Base-by-base conservation (phyloP, 306 rosid genomes). In the Argentina anserina region DNA sequence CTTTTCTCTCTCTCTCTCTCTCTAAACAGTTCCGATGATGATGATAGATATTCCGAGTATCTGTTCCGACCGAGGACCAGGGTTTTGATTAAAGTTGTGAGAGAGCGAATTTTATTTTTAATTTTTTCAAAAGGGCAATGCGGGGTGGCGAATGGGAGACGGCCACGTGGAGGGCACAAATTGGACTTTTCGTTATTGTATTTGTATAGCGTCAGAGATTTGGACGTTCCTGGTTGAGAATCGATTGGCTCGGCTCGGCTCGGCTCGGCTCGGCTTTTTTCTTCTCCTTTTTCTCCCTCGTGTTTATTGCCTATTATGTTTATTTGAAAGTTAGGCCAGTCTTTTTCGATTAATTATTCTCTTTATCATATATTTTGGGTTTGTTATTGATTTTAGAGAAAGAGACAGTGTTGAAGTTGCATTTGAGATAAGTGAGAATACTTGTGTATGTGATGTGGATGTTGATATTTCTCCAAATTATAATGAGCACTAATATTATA, bases 11-110 rank as follows among this genome's bases (percentile, higher is more conserved):
- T 67, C 74, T 69, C 83, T 74, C 88, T 77, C 82, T 73, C 68
- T 70, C 79, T 79, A 81, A 80, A 45, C 64, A 61, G 75, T 58
- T 41, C 55, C 69, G 18, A 7, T 72, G 83, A 74, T 71, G 87
- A 75, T 74, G 79, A 43, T 64, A 34, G 64, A 77, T 72, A 69
- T 76, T 80, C 79, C 67, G 81, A 80, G 84, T 65, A 70, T 81
- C 80, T 75, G 90, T 81, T 85, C 83, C 81, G 85, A 83, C 84
- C 81, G 85, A 83, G 83, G 78, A 80, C 75, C 76, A 76, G 73
- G 85, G 68, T 71, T 80, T 46, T 23, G 29, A n/a, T 58, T 17
- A 40, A 52, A 20, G 53, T 41, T 23, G 15, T 40, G 13, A 26
- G 31, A 46, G 72, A 42, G 47, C 69, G 15, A 73, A 45, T 29